Conservation (phyloP, 331 rosid species). For the Quercus lobata region DNA sequence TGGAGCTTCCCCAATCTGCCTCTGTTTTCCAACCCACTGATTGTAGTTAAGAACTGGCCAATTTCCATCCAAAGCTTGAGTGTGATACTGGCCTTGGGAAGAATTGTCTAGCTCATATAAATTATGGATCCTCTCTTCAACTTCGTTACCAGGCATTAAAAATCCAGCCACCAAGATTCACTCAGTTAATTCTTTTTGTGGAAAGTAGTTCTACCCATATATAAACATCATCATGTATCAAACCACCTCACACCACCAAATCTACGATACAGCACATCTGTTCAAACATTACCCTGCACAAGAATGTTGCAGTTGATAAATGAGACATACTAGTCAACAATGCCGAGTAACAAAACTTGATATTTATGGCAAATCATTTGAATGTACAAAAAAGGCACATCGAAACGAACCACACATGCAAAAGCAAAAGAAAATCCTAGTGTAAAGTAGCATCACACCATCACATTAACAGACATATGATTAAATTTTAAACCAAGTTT, state of each 20-base stretch:
- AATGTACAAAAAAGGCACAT: neutral
- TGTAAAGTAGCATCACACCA: neutral
- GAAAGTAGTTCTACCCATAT: neutral
- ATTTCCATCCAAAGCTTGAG: constrained; percentile 26
- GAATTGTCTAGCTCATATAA: constrained; percentile 26
- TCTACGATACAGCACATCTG: neutral
- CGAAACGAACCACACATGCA: neutral
- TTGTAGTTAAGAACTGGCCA: constrained; percentile 24
- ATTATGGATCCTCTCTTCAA: constrained; percentile 37
- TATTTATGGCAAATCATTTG: neutral
- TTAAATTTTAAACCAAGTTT: neutral
- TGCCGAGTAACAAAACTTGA: neutral
- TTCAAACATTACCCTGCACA: constrained; percentile 11
- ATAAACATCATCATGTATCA: constrained; percentile 8
- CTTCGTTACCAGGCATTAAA: constrained; percentile 49
- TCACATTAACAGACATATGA: neutral
- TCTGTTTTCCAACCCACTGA: constrained; percentile 28
- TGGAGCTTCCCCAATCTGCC: constrained; percentile 14
- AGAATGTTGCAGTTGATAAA: neutral
- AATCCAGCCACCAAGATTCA: constrained; percentile 22
- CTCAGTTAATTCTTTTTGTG: constrained; percentile 4
- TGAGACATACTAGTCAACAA: neutral
- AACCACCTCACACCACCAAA: neutral
- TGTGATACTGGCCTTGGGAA: constrained; percentile 20
- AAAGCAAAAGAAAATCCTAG: neutral